Conservation (phyloP, 1,284 basidiomycete species). For the Ustilago loliicola region DNA sequence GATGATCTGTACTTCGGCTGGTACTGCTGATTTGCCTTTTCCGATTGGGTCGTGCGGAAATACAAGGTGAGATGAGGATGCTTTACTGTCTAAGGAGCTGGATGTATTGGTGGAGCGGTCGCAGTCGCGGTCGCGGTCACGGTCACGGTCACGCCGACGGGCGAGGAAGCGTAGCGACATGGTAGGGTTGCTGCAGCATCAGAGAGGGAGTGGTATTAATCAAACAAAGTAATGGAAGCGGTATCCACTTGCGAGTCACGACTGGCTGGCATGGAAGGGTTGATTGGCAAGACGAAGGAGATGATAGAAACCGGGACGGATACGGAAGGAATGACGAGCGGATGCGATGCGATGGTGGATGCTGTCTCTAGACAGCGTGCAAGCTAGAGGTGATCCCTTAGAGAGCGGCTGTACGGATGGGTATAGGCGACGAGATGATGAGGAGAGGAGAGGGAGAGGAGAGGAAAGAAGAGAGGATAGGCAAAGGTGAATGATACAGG, state of each 20-base stretch:
- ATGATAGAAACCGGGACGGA: neutral
- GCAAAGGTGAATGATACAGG: neutral
- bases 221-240: neutral
- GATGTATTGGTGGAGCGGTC: neutral
- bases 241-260: too few relatives aligned
- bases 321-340: neutral
- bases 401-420: too few relatives aligned
- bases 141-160: slow-evolving; percentile 31
- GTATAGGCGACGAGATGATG: neutral
- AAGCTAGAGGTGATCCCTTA: too few relatives aligned
- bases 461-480: neutral
- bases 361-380: too few relatives aligned
- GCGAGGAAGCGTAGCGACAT: slow-evolving; percentile 45
- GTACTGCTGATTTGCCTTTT: slow-evolving; percentile 10
- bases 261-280: too few relatives aligned
- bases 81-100: neutral
- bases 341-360: too few relatives aligned
- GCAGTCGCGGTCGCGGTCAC: slow-evolving; percentile 30
- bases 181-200: slow-evolving; percentile 5
- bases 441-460: neutral
- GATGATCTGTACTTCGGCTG: slow-evolving; percentile 39
- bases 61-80: neutral
- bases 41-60: neutral
- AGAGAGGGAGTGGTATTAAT: neutral
- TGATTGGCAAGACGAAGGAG: neutral